phyloP scores from a whole-genome alignment of 73 alveolate species.

The Paramecium pentaurelia region DNA sequence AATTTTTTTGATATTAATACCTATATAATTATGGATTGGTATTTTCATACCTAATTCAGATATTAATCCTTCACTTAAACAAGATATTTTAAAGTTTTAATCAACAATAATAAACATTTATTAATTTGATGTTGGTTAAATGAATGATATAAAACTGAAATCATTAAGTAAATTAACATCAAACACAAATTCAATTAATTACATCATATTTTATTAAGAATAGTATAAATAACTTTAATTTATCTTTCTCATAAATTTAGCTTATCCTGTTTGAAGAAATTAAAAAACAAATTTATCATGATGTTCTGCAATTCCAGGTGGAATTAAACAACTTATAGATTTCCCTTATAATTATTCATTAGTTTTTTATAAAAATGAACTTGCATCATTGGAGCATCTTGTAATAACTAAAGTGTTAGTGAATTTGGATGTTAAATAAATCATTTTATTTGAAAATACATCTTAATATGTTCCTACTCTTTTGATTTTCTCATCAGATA shows the following conservation, averaged over 20 bases:
- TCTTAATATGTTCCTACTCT: neutral
- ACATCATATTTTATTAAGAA: neutral
- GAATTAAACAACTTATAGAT: neutral
- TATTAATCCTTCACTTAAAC: neutral
- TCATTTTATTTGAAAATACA: neutral
- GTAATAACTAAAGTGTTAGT: neutral
- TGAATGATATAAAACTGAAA: neutral
- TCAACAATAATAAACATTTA: neutral
- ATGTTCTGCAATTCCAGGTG: neutral
- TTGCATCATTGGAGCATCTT: neutral
- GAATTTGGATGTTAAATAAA: neutral
- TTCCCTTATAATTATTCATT: neutral
- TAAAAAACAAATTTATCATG: neutral
- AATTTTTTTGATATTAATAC: neutral
- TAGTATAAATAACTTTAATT: neutral
- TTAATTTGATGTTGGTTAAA: neutral
- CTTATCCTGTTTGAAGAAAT: neutral
- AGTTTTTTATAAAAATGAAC: neutral
- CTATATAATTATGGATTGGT: neutral
- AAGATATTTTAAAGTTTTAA: neutral
- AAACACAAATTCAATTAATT: neutral
- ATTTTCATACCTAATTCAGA: neutral
- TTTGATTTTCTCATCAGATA: neutral
- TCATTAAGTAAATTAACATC: neutral
- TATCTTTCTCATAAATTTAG: neutral